Conservation (phyloP, 345 rosid genomes). For the Iberis pinnata region DNA sequence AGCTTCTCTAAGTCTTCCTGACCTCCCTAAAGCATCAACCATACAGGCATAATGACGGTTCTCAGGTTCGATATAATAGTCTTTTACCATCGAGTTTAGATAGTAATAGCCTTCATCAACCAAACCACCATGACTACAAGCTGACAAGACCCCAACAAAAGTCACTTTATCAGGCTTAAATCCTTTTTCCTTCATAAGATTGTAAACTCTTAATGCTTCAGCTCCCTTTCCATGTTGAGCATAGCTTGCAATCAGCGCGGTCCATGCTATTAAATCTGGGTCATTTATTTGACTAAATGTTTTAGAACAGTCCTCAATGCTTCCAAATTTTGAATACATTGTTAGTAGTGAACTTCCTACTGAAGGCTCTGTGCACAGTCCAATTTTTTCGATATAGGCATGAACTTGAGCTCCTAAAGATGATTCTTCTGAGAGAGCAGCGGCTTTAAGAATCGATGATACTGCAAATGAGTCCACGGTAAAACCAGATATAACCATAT, state of each 20-base stretch:
- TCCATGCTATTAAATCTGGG: constrained; percentile 69
- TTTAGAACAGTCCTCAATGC: constrained; percentile 49
- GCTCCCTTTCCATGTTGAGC: constrained; percentile 64
- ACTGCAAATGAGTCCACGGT: constrained; percentile 44
- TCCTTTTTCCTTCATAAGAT: constrained; percentile 43
- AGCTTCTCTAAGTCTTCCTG: constrained; percentile 69
- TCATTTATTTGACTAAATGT: constrained; percentile 48
- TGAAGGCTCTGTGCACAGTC: constrained; percentile 46
- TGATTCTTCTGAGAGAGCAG: constrained; percentile 33
- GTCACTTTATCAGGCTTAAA: constrained; percentile 60
- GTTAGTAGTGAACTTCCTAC: constrained; percentile 66
- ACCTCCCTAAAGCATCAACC: constrained; percentile 77
- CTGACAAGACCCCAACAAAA: constrained; percentile 54
- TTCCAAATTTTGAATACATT: constrained; percentile 67
- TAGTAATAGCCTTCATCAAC: constrained; percentile 57
- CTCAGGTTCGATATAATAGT: constrained; percentile 51
- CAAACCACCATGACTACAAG: constrained; percentile 69
- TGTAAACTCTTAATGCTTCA: constrained; percentile 50
- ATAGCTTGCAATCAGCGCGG: constrained; percentile 60
- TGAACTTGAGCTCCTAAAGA: constrained; percentile 64
- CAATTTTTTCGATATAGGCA: constrained; percentile 41
- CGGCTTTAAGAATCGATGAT: constrained; percentile 51
- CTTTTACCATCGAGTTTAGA: constrained; percentile 55
- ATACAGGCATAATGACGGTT: constrained; percentile 62
- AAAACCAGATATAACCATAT: constrained; percentile 39